Evolutionary conservation across 1,139 yeast species (phyloP).

Genomic region (Trichomonascaceae sp.): DNA sequence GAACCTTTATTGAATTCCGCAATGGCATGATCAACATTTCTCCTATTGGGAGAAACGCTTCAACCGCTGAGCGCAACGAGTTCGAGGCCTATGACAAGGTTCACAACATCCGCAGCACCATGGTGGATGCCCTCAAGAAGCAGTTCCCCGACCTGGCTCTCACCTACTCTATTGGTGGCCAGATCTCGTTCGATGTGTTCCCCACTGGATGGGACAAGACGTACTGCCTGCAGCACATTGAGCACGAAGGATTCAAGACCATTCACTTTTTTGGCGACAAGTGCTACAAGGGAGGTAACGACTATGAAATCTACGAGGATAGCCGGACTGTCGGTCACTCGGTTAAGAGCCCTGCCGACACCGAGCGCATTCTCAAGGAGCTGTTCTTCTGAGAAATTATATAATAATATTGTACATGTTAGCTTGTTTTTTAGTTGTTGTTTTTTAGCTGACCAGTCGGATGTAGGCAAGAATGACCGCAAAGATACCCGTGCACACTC

Average conservation of each 20-base stretch:
- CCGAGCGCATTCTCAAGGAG: slow-evolving; percentile 73
- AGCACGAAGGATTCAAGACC: slow-evolving; percentile 63
- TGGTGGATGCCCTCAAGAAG: slow-evolving; percentile 74
- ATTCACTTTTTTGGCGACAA: slow-evolving; percentile 99
- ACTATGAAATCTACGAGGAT: slow-evolving; percentile 89
- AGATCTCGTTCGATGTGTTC: slow-evolving; percentile 97
- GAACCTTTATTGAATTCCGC: slow-evolving; percentile 97
- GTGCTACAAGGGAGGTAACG: slow-evolving; percentile 95
- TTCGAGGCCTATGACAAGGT: slow-evolving; percentile 72
- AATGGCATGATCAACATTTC: slow-evolving; percentile 98
- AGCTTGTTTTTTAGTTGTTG: too few relatives aligned
- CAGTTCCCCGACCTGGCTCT: slow-evolving; percentile 72
- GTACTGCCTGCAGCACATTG: slow-evolving; percentile 89
- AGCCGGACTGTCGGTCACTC: slow-evolving; percentile 92
- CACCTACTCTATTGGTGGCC: slow-evolving; percentile 98
- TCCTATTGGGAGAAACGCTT: slow-evolving; percentile 97
- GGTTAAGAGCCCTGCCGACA: slow-evolving; percentile 78
- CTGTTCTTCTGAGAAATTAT: slow-evolving; percentile 43
- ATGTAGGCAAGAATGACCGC: slow-evolving; percentile 87
- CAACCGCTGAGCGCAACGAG: slow-evolving; percentile 84
- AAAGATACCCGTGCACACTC: slow-evolving; percentile 96
- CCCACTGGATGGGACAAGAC: slow-evolving; percentile 99
- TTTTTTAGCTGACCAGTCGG: slow-evolving; percentile 40
- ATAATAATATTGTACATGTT: too few relatives aligned
- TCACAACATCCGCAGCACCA: slow-evolving; percentile 64